phyloP scores from a whole-genome alignment of 1,139 yeast genomes.

The Saccharomyces hybrid region DNA sequence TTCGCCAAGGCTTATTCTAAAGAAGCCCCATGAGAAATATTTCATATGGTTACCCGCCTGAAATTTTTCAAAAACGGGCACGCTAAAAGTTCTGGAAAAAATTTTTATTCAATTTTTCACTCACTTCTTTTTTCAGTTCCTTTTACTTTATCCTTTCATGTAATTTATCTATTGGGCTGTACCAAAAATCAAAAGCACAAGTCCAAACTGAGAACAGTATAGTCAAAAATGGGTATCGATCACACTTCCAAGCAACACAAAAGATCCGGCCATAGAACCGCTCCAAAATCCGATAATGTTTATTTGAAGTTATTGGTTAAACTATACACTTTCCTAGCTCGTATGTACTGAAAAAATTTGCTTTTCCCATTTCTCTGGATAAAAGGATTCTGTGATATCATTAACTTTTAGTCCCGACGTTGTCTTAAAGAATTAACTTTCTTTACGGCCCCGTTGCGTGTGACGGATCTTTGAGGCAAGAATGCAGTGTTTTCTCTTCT shows the following conservation, averaged over 20 bases:
- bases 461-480: not conserved
- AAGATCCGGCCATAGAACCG: slow-evolving; percentile 93
- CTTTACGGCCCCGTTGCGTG: not conserved
- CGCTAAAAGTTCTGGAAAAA: too few species aligned
- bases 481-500: not conserved
- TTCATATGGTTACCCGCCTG: too few species aligned
- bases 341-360: slow-evolving; percentile 47
- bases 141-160: too few species aligned
- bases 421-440: not conserved
- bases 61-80: too few species aligned
- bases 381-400: slow-evolving; percentile 17
- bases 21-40: too few species aligned
- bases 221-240: slow-evolving; percentile 86
- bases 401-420: not conserved
- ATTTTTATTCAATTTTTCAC: too few species aligned
- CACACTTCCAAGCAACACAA: slow-evolving; percentile 93
- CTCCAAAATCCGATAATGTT: slow-evolving; percentile 99
- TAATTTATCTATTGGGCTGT: not conserved
- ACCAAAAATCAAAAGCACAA: not conserved
- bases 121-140: too few species aligned
- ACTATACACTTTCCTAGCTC: slow-evolving; percentile 98
- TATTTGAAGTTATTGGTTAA: slow-evolving; percentile 96
- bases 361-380: not conserved
- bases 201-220: not conserved
- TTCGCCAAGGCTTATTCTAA: too few species aligned